These are phyloP conservation scores for Bipolaris victoriae DNA, from an alignment of 2,329 filamentous ascomycete species.

Conservation along the genomic window DNA sequence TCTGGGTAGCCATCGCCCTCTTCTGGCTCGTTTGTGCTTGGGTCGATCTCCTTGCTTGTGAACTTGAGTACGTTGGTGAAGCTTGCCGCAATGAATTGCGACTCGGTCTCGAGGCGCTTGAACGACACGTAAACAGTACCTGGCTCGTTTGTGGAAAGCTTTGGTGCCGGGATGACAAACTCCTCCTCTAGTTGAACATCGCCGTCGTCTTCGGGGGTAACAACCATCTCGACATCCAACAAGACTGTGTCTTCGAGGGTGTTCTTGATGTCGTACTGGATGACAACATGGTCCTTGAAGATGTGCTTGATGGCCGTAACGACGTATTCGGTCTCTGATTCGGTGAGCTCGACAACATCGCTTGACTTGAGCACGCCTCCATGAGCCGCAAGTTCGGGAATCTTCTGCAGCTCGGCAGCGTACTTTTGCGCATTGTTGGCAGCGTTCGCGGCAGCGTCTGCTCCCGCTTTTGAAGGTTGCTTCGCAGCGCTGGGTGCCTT, in stretches of 20 bases:
- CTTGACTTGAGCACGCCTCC: constrained; percentile 93
- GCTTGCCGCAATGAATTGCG: constrained; percentile 75
- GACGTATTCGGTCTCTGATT: constrained; percentile 97
- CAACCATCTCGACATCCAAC: constrained; percentile 65
- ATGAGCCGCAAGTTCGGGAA: constrained; percentile 90
- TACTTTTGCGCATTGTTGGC: constrained; percentile 86
- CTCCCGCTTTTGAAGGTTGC: constrained; percentile 67
- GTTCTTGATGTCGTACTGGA: constrained; percentile 98
- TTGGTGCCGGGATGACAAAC: constrained; percentile 89
- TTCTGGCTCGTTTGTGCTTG: constrained; percentile 89
- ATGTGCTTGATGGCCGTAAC: constrained; percentile 94
- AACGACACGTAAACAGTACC: constrained; percentile 96
- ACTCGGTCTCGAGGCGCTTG: constrained; percentile 78
- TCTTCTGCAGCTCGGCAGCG: constrained; percentile 81
- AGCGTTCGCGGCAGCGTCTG: constrained; percentile 77
- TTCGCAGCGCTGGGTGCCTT: constrained; percentile 90
- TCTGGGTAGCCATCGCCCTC: constrained; percentile 87
- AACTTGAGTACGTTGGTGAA: constrained; percentile 97
- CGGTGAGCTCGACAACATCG: constrained; percentile 83
- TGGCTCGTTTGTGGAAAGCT: constrained; percentile 81
- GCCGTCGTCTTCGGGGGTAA: constrained; percentile 84
- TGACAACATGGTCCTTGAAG: constrained; percentile 94
- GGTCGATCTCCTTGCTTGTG: constrained; percentile 97
- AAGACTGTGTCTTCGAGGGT: constrained; percentile 79
- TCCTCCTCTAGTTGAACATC: constrained; percentile 75